Evolutionary conservation across 2,329 filamentous ascomycete genomes (phyloP).

Genomic region (Nigrospora sphaerica): DNA sequence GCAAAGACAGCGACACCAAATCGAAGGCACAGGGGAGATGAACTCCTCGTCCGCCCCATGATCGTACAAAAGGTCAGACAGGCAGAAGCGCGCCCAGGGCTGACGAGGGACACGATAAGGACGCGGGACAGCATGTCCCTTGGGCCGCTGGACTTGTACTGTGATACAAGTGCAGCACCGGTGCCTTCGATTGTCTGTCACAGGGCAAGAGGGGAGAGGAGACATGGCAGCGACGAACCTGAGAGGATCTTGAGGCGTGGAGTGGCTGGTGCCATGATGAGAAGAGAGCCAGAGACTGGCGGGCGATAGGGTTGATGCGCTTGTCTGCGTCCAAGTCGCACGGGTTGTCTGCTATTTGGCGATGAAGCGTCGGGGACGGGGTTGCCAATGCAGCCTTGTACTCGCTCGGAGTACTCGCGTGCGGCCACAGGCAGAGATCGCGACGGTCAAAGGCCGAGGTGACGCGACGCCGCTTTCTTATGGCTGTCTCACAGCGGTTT

Average conservation of each 20-base stretch:
- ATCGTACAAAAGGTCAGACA: too few relatives aligned
- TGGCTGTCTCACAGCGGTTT: conserved; percentile 2
- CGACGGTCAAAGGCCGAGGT: conserved; percentile 4
- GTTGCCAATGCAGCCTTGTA: conserved; percentile 1
- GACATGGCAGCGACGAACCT: conserved; percentile 38
- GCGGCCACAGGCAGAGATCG: conserved; percentile 3
- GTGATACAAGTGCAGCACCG: conserved; percentile 3
- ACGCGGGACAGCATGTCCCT: too few relatives aligned
- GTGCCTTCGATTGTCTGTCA: conserved; percentile 13
- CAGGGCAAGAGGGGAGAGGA: conserved; percentile 10
- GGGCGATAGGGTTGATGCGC: conserved; percentile 8
- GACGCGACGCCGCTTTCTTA: conserved; percentile 3
- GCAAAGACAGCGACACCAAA: too few relatives aligned
- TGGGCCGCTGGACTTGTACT: too few relatives aligned
- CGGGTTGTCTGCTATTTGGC: conserved; percentile 1
- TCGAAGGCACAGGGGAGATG: too few relatives aligned
- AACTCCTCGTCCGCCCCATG: too few relatives aligned
- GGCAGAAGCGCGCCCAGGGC: too few relatives aligned
- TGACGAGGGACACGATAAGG: too few relatives aligned
- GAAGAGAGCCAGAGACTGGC: conserved; percentile 15
- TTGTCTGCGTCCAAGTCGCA: conserved; percentile 8
- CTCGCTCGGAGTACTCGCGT: neutral
- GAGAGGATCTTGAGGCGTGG: conserved; percentile 54
- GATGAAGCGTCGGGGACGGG: conserved; percentile 2
- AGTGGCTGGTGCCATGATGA: conserved; percentile 51